phyloP scores from a whole-genome alignment of 1,139 yeast species.

The Hansenula lynferdii region DNA sequence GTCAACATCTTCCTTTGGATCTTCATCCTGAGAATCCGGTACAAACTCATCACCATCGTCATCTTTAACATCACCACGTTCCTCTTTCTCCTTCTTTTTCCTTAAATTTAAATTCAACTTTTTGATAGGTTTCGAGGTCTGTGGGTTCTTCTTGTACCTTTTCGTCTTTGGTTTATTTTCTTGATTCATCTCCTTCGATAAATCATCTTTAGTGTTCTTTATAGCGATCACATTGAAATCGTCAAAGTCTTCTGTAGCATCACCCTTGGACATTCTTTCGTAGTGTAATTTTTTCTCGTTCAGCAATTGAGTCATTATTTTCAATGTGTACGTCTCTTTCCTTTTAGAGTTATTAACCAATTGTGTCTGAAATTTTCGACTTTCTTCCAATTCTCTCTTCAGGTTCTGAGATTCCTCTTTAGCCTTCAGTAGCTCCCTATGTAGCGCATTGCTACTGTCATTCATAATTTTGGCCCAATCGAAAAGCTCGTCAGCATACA shows the following conservation, averaged over 20 bases:
- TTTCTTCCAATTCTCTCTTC: constrained; percentile 14
- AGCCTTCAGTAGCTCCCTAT: not conserved
- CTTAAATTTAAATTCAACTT: not conserved
- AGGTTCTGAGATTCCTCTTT: not conserved
- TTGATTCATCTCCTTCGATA: constrained; percentile 1
- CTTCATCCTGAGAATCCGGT: not conserved
- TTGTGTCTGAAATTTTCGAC: constrained; percentile 15
- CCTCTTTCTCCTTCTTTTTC: not conserved
- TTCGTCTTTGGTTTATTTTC: not conserved
- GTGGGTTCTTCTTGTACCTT: not conserved
- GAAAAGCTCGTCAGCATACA: constrained; percentile 12
- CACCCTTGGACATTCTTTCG: constrained; percentile 13
- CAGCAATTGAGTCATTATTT: constrained; percentile 21
- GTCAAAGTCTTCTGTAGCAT: constrained; percentile 14
- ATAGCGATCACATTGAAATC: constrained; percentile 16
- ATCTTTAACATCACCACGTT: no score
- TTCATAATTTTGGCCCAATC: constrained; percentile 15
- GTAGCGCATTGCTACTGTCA: constrained; percentile 4
- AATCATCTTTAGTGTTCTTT: constrained; percentile 6
- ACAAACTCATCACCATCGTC: constrained; percentile 2
- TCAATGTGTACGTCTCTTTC: constrained; percentile 11
- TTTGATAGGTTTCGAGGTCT: not conserved
- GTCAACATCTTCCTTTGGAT: no score
- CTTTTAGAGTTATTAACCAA: constrained; percentile 11
- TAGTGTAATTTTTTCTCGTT: constrained; percentile 24